Percentiles rank a stretch among this genome's conserved stretches.
These are phyloP conservation scores for Avicennia marina DNA, from an alignment of 257 asterid species.

Conservation along the genomic window DNA sequence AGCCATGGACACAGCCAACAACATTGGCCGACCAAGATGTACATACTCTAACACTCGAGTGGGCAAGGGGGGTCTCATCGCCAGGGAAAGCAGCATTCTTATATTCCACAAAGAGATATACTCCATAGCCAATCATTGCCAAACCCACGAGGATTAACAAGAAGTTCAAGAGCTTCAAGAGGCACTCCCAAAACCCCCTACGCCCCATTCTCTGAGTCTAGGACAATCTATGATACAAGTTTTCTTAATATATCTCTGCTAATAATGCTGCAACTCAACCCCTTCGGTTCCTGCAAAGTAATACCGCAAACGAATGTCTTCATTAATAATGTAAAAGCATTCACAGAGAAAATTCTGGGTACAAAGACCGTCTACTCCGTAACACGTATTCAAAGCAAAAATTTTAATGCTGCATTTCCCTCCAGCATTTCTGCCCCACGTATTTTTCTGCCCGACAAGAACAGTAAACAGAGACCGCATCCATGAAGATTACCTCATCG, in stretches of 20 bases:
- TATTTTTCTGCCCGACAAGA: not conserved
- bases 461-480: not conserved
- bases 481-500: not conserved
- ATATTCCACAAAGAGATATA: constrained; percentile 71
- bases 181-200: constrained; percentile 71
- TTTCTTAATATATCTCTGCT: not conserved
- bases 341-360: not conserved
- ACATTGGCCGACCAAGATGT: constrained; percentile 89
- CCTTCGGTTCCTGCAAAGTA: constrained; percentile 15
- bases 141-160: constrained; percentile 67
- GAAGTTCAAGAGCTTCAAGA: constrained; percentile 74
- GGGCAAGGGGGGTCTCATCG: constrained; percentile 38
- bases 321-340: not conserved
- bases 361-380: not conserved
- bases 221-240: not conserved
- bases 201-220: constrained; percentile 52
- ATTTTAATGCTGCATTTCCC: not conserved
- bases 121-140: constrained; percentile 80
- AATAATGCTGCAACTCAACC: constrained; percentile 1
- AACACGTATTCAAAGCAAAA: not conserved
- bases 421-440: not conserved
- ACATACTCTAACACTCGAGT: constrained; percentile 44
- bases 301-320: not conserved
- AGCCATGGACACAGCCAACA: constrained; percentile 58
- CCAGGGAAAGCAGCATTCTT: constrained; percentile 39